Evolutionary conservation across 2,329 filamentous ascomycete species (phyloP).

Genomic region (Aspergillus fijiensis): DNA sequence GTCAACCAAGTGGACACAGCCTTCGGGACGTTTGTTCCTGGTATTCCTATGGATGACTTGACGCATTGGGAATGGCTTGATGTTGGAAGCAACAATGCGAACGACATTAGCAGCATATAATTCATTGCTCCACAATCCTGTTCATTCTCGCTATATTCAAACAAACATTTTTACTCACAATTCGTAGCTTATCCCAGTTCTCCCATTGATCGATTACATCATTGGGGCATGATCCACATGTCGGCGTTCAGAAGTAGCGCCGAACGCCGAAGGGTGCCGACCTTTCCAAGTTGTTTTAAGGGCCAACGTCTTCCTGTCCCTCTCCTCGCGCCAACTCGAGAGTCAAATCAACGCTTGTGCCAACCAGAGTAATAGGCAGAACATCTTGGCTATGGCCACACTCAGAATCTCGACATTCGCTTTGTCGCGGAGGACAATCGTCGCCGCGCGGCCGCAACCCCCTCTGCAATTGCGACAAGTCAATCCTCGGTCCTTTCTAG

Average conservation of each 20-base stretch:
- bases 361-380: background rate
- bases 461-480: slow-evolving; percentile 20
- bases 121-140: background rate
- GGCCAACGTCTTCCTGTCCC: background rate
- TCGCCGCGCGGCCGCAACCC: slow-evolving; percentile 23
- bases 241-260: slow-evolving; percentile 33
- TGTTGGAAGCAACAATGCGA: slow-evolving; percentile 28
- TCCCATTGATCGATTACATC: background rate
- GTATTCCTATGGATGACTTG: slow-evolving; percentile 61
- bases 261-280: slow-evolving; percentile 20
- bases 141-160: too few relatives aligned
- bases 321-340: background rate
- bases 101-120: slow-evolving; percentile 24
- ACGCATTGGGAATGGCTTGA: slow-evolving; percentile 59
- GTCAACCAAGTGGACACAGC: slow-evolving; percentile 63
- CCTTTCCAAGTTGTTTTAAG: slow-evolving; percentile 17
- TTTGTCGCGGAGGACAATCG: slow-evolving; percentile 26
- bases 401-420: slow-evolving; percentile 25
- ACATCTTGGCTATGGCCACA: slow-evolving; percentile 23
- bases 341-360: background rate
- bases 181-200: too few relatives aligned
- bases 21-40: slow-evolving; percentile 56
- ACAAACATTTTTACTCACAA: too few relatives aligned
- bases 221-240: slow-evolving; percentile 8
- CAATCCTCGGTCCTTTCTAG: slow-evolving; percentile 12